Evolutionary conservation across 1,139 yeast genomes (phyloP).

Genomic region (Candida buenavistaensis): DNA sequence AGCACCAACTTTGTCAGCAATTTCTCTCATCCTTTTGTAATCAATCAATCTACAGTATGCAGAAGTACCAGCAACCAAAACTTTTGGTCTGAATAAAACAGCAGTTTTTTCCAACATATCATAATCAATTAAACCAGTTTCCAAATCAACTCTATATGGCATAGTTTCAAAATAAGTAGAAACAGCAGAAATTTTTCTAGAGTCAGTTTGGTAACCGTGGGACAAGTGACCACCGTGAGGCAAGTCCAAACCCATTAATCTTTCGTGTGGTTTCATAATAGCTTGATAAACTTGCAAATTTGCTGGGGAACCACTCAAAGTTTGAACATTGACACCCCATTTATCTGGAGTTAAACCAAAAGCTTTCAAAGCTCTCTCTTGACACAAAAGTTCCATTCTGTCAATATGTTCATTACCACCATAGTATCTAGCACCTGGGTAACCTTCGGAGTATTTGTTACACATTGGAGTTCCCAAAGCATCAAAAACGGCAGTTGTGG

Average conservation of each 20-base stretch:
- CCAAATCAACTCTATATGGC: conserved; percentile 64
- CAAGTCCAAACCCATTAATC: conserved; percentile 93
- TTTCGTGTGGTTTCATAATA: conserved; percentile 85
- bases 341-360: conserved; percentile 70
- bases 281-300: conserved; percentile 92
- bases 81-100: conserved; percentile 85
- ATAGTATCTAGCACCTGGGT: conserved; percentile 95
- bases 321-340: conserved; percentile 97
- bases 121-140: conserved; percentile 89
- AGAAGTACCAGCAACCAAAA: conserved; percentile 94
- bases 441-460: conserved; percentile 97
- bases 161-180: conserved; percentile 95
- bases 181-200: conserved; percentile 84
- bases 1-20: conserved; percentile 93
- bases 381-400: conserved; percentile 86
- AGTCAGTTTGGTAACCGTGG: conserved; percentile 91
- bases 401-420: conserved; percentile 97
- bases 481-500: conserved; percentile 93
- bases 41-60: conserved; percentile 93
- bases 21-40: conserved; percentile 83
- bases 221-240: conserved; percentile 98
- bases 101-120: conserved; percentile 86
- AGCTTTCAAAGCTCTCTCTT: conserved; percentile 86
- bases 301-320: conserved; percentile 95
- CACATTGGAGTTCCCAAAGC: conserved; percentile 95